phyloP scores from a whole-genome alignment of 352 stramenopile genomes.

The Elongisporangium undulatum region DNA sequence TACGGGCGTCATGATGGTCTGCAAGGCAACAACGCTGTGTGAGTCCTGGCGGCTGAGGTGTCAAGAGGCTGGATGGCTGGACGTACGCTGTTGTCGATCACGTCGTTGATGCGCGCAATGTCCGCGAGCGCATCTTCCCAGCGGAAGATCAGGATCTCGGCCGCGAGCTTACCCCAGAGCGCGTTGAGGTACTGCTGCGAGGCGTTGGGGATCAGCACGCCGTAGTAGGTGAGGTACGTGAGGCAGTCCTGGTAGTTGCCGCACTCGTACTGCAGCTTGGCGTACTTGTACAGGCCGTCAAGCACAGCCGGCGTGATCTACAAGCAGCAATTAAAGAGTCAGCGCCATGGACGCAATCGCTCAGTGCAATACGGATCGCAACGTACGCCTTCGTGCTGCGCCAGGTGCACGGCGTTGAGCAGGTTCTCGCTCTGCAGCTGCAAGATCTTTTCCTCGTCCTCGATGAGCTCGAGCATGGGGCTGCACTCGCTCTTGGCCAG shows the following conservation, averaged over 20 bases:
- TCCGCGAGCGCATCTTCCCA: conserved; percentile 95
- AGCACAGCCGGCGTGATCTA: conserved; percentile 88
- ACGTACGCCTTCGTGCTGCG: conserved; percentile 78
- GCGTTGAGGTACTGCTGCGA: conserved; percentile 87
- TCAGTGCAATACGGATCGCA: neutral
- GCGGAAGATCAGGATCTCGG: conserved; percentile 95
- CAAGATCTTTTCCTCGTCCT: conserved; percentile 86
- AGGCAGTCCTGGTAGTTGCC: conserved; percentile 94
- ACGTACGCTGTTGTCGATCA: conserved; percentile 91
- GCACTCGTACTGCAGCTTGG: conserved; percentile 97
- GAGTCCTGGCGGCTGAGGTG: neutral
- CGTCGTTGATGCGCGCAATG: conserved; percentile 91
- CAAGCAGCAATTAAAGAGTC: neutral
- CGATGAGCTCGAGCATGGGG: conserved; percentile 76
- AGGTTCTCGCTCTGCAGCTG: conserved; percentile 81
- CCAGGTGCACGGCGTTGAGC: conserved; percentile 71
- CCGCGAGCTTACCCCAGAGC: conserved; percentile 95
- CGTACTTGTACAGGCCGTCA: conserved; percentile 92
- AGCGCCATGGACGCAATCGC: neutral
- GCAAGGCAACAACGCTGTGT: neutral
- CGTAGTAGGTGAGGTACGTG: conserved; percentile 90
- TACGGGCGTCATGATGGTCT: conserved; percentile 77
- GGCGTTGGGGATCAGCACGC: conserved; percentile 80
- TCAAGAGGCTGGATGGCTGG: neutral
- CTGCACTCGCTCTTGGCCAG: conserved; percentile 72